Conservation (phyloP, 2,329 filamentous ascomycete species). For the Orbilia oligospora region DNA sequence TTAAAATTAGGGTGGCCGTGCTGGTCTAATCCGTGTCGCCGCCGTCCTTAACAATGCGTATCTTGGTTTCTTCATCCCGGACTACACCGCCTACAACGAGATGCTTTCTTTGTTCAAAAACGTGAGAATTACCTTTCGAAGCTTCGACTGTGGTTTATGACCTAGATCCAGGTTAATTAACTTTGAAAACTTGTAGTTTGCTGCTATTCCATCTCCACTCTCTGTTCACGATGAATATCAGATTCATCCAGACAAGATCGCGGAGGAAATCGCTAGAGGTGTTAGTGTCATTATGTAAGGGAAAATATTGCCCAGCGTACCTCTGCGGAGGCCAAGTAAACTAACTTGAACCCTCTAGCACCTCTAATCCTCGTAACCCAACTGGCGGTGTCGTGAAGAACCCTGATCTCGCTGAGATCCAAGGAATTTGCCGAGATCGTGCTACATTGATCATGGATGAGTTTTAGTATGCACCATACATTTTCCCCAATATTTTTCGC, state of each 20-base stretch:
- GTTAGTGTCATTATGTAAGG: slow-evolving; percentile 81
- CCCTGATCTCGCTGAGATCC: slow-evolving; percentile 88
- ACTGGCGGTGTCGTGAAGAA: slow-evolving; percentile 89
- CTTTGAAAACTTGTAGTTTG: slow-evolving; percentile 73
- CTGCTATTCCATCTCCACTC: slow-evolving; percentile 87
- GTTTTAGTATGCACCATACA: slow-evolving; percentile 78
- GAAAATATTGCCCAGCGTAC: not conserved
- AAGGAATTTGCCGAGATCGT: slow-evolving; percentile 90
- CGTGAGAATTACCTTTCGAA: too few species aligned
- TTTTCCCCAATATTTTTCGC: not conserved
- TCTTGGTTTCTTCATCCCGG: slow-evolving; percentile 91
- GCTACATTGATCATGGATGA: slow-evolving; percentile 96
- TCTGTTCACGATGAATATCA: slow-evolving; percentile 89
- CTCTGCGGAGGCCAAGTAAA: not conserved
- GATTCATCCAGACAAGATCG: slow-evolving; percentile 92
- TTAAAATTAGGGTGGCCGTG: slow-evolving; percentile 77
- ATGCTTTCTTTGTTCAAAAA: slow-evolving; percentile 97
- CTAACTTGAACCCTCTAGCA: slow-evolving; percentile 67
- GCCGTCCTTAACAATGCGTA: slow-evolving; percentile 94
- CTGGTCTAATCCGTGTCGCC: slow-evolving; percentile 93
- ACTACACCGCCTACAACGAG: slow-evolving; percentile 98
- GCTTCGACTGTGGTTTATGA: not conserved
- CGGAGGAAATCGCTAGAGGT: slow-evolving; percentile 88
- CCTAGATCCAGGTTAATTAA: slow-evolving; percentile 63
- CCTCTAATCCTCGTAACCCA: slow-evolving; percentile 94